Conservation (phyloP, 352 stramenopile species). For the Phytophthora agathidicida region DNA sequence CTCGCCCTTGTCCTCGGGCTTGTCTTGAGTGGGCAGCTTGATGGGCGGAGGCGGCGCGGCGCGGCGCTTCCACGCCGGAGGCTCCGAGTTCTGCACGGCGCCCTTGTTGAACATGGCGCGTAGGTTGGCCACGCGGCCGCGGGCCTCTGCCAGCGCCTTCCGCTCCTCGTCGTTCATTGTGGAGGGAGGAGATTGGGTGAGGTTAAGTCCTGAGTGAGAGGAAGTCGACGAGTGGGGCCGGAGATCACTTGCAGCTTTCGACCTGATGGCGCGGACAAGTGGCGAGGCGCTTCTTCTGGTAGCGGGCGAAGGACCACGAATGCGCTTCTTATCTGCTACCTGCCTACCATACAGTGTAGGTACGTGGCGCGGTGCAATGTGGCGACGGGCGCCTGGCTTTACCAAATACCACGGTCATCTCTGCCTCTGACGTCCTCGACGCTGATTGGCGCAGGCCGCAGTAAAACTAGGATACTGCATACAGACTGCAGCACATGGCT, state of each 20-base stretch:
- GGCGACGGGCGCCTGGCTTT: constrained; percentile 9
- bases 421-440: constrained; percentile 17
- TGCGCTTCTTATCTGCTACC: too few relatives aligned
- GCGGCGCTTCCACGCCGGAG: constrained; percentile 26
- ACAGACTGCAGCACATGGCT: too few relatives aligned
- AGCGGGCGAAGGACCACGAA: constrained; percentile 2
- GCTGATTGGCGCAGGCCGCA: too few relatives aligned
- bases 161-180: constrained; percentile 49
- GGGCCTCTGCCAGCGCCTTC: constrained; percentile 51
- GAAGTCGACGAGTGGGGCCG: constrained; percentile 14
- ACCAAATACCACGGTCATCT: constrained; percentile 9
- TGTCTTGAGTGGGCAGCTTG: constrained; percentile 15
- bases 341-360: too few relatives aligned
- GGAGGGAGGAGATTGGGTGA: background rate
- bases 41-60: constrained; percentile 21
- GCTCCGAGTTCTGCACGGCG: constrained; percentile 22
- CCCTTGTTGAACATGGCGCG: constrained; percentile 78
- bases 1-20: constrained; percentile 16
- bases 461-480: too few relatives aligned
- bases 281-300: too few relatives aligned
- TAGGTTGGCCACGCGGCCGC: constrained; percentile 62
- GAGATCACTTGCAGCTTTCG: constrained; percentile 1
- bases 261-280: background rate
- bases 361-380: constrained; percentile 14
- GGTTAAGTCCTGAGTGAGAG: constrained; percentile 3